Percentiles rank a stretch among this genome's conserved stretches.
Evolutionary conservation across 495 filamentous ascomycete genomes (phyloP).

Genomic region (Neurospora sp.): DNA sequence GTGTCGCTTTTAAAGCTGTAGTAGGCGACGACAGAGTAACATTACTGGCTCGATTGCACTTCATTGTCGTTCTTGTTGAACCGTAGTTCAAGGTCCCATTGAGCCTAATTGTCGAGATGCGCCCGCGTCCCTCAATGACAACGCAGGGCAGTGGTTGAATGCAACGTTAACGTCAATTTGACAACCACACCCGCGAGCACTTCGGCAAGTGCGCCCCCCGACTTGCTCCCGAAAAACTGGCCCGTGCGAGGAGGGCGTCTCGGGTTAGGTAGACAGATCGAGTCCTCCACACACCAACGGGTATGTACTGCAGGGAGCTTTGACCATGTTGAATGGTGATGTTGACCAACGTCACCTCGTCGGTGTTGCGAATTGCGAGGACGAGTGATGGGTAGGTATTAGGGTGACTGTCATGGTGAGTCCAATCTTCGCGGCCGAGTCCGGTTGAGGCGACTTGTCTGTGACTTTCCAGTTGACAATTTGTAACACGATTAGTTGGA

Average conservation of each 20-base stretch:
- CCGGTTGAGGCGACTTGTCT: background rate
- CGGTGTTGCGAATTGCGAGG: background rate
- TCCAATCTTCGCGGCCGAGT: too few species aligned
- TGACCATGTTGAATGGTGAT: too few species aligned
- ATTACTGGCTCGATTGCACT: accelerated
- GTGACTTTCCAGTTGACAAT: background rate
- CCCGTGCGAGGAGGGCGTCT: too few species aligned
- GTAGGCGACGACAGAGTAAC: background rate
- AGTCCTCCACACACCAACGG: too few species aligned
- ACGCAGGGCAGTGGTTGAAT: background rate
- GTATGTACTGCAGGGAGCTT: too few species aligned
- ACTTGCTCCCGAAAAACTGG: too few species aligned
- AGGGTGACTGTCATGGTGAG: background rate
- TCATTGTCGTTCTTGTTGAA: background rate
- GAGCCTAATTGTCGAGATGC: background rate
- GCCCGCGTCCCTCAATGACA: too few species aligned
- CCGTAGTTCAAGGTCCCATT: background rate
- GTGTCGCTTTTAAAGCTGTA: background rate
- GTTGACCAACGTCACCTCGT: background rate
- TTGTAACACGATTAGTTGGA: background rate
- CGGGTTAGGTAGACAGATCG: too few species aligned
- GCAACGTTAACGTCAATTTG: background rate
- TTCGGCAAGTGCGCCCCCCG: background rate
- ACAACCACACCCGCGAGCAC: accelerated
- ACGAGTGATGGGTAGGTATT: too few species aligned